Base-by-base conservation (phyloP, 768 basidiomycete genomes). In the Tephrocybe sp. region DNA sequence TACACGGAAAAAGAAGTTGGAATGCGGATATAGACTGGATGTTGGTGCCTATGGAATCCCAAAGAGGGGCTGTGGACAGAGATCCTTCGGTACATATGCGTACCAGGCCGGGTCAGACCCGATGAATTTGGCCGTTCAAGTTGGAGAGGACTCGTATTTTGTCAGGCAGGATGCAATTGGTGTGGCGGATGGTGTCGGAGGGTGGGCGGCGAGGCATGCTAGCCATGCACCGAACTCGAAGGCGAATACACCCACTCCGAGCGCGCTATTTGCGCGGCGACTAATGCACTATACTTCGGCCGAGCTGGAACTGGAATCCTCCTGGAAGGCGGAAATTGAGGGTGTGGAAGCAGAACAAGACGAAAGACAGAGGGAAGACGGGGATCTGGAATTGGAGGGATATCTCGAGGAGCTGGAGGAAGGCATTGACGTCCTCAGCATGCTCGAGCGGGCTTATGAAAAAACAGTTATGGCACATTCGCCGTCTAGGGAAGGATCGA, bases 71-170 rank as follows among this genome's bases (percentile, higher is more conserved):
- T 61, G 69, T 63, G 52, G 61, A 47, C 42, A 55, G 11, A 54
- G 50, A 57, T 54, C 50, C 55, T 25, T 59, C 57, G 47, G 63
- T 51, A 56, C 69, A 50, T 57, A 66, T 51, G 36, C 68, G 45
- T 45, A 34, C 4, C 9, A 12, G 13, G 33, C 11, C 15, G 33
- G 33, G 7, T 15, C 58, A 0, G 66, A 70, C 15, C 64, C 69
- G 10, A 37, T 63, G 2, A 65, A 70, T 21, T 74, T 86, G 11
- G 77, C 88, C 0, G 83, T 87, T 0, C 87, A 91, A 61, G 84
- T 97, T 10, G 94, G 94, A 33, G 94, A 97, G 64, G 94, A 97
- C 61, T 90, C 93, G 4, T 95, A 93, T 61, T 91, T 91, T 54
- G 69, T 91, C 5, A 72, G 80, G 4, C 79, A 84, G 49, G 88